A percentile compares a stretch with the other conserved stretches of the same genome.
Conservation (phyloP, 139 green algal species). For the Coelastrella sp. region DNA sequence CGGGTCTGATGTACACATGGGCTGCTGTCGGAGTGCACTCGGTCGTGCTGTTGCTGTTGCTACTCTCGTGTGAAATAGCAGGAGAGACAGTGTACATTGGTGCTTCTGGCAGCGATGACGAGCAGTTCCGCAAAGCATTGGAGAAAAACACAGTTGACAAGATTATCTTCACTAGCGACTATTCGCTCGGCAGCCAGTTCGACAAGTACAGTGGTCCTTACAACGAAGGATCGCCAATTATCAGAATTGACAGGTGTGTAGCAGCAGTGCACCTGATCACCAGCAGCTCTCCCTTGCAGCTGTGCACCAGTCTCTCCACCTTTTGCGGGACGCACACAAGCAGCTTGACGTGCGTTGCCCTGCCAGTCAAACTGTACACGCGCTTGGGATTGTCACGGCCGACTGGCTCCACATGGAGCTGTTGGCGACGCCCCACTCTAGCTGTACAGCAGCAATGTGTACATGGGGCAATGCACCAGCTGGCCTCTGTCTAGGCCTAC, state of each 20-base stretch:
- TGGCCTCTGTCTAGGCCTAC: not conserved
- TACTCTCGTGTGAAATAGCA: not conserved
- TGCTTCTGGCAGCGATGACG: not conserved
- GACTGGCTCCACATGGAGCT: not conserved
- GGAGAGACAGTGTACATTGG: not conserved
- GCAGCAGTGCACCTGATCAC: not conserved
- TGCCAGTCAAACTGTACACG: not conserved
- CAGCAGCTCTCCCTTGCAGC: not conserved
- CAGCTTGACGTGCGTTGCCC: too few relatives aligned
- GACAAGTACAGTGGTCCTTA: not conserved
- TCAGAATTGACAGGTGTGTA: conserved; percentile 9
- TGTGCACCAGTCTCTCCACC: too few relatives aligned
- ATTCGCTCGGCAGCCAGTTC: conserved; percentile 11
- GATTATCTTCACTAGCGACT: conserved; percentile 14
- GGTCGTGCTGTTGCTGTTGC: not conserved
- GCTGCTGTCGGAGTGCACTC: not conserved
- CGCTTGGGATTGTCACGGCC: not conserved
- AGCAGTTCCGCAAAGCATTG: not conserved
- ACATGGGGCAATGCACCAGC: not conserved
- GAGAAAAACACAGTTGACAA: not conserved
- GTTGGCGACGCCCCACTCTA: not conserved
- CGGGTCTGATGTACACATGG: not conserved
- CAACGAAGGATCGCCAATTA: not conserved
- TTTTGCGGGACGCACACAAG: too few relatives aligned
- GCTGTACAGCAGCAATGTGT: not conserved